Base-by-base conservation (phyloP, 805 yeast species). In the Gaillardinia entomophila region DNA sequence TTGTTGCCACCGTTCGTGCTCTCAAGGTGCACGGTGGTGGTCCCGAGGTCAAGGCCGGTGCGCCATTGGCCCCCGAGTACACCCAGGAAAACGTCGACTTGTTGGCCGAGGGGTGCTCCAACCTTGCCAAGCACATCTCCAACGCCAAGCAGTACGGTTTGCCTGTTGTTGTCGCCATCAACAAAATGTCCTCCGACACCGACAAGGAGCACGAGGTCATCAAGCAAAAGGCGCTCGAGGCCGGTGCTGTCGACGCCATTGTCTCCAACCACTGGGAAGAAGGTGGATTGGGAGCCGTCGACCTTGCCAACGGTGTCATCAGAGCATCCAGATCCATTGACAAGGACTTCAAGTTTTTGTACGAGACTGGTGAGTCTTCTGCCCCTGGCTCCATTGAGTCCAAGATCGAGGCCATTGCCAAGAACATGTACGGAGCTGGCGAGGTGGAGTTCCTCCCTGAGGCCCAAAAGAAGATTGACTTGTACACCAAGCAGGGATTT, bases 11-110 rank as follows among this genome's bases (percentile, higher is more conserved):
- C 24, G 81, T 82, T 14, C 74, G 94, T 63, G 94, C 94, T 16
- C 68, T 83, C 60, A 83, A 83, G 60, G 77, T 83, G 30, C 94
- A 83, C 55, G 94, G 94, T 54, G 94, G 94, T 52, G 94, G 88
- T 32, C 86, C 92, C 31, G 88, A 82, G 48, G 90, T 83, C 36
- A 83, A 82, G 60, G 87, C 94, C 27, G 94, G 92, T 51, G 83
- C 82, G 41, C 69, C 86, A 35, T 69, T 83, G 55, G 86, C 90
- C 40, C 66, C 75, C 20, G 90, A 75, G 53, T 83, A 83, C 63
- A 67, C 77, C 14, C 71, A 71, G 46, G 94, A 83, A 56, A 78
- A 82, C 58, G 68, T 77, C 42, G 87, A 79, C 14, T 64, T 82
- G 48, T 79, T 83, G 47, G 60, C 71, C 46, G 70, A 66, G 31